Evolutionary conservation across 192 early-diverging fungal species (phyloP).

Genomic region (Podila epigama): DNA sequence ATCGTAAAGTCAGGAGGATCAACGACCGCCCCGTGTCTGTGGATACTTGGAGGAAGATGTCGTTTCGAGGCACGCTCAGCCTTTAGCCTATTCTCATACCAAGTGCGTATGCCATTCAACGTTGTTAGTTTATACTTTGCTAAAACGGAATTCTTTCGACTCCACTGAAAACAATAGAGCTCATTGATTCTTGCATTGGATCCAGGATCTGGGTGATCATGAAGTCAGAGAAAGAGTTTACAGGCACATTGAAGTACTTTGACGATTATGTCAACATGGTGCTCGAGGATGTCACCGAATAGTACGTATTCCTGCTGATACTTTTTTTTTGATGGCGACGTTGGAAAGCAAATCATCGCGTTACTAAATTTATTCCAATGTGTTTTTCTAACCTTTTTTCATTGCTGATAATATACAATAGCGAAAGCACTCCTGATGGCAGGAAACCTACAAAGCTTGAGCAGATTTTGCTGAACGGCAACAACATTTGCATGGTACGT

Average conservation of each 20-base stretch:
- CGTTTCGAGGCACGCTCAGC: too few species aligned
- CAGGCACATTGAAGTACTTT: constrained; percentile 95
- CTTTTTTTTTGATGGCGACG: background rate
- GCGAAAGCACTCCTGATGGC: constrained; percentile 82
- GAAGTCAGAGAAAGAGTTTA: constrained; percentile 98
- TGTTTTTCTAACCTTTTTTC: background rate
- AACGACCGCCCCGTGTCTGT: too few species aligned
- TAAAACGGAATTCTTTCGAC: background rate
- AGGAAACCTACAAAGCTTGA: constrained; percentile 78
- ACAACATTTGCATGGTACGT: constrained; percentile 96
- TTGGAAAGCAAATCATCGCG: background rate
- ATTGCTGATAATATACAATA: constrained; percentile 20
- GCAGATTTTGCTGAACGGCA: constrained; percentile 96
- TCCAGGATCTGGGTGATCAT: constrained; percentile 97
- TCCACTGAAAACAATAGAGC: constrained; percentile 62
- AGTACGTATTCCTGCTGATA: constrained; percentile 56
- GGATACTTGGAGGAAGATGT: too few species aligned
- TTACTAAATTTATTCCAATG: background rate
- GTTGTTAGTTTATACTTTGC: background rate
- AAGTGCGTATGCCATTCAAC: background rate
- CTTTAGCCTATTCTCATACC: too few species aligned
- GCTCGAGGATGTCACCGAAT: constrained; percentile 96
- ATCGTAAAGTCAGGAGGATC: too few species aligned
- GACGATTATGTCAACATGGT: constrained; percentile 99
- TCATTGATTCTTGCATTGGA: constrained; percentile 98